A percentile compares a stretch with the other conserved stretches of the same genome.
These are phyloP conservation scores for Breviolum minutum DNA, from an alignment of 73 alveolate genomes.

Conservation along the genomic window DNA sequence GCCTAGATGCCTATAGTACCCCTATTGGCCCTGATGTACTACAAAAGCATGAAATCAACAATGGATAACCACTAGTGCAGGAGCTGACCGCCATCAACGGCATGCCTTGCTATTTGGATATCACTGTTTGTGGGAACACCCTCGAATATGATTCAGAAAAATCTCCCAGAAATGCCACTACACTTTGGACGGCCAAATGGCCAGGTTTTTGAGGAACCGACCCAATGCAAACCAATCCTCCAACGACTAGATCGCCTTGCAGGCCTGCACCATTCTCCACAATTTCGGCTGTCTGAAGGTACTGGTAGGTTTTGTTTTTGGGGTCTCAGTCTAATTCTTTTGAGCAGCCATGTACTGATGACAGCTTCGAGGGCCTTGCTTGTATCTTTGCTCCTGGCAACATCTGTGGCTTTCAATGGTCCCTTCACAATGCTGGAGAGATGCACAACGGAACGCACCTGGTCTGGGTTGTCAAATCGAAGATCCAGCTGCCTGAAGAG, in stretches of 20 bases:
- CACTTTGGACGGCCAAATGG: too few species aligned
- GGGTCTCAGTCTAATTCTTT: background rate
- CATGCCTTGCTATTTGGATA: too few species aligned
- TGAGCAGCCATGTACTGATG: background rate
- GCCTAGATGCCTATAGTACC: too few species aligned
- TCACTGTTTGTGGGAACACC: too few species aligned
- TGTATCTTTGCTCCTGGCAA: slow-evolving; percentile 28
- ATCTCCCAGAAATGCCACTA: too few species aligned
- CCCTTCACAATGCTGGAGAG: too few species aligned
- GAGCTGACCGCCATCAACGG: too few species aligned
- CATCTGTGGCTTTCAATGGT: too few species aligned
- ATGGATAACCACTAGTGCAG: too few species aligned
- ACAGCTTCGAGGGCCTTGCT: background rate
- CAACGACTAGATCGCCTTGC: background rate
- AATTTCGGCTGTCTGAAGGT: background rate
- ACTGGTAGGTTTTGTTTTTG: background rate
- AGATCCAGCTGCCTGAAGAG: slow-evolving; percentile 3
- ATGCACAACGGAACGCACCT: background rate
- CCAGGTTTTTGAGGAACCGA: background rate
- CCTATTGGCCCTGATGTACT: too few species aligned
- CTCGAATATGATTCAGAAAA: too few species aligned
- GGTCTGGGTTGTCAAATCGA: slow-evolving; percentile 13
- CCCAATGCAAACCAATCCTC: slow-evolving; percentile 43
- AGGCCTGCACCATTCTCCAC: background rate
- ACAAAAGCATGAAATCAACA: too few species aligned